Evolutionary conservation across 2,329 filamentous ascomycete species (phyloP), one percentile per base, ranked within the genome.

Genomic region (Blastomyces gilchristii): DNA sequence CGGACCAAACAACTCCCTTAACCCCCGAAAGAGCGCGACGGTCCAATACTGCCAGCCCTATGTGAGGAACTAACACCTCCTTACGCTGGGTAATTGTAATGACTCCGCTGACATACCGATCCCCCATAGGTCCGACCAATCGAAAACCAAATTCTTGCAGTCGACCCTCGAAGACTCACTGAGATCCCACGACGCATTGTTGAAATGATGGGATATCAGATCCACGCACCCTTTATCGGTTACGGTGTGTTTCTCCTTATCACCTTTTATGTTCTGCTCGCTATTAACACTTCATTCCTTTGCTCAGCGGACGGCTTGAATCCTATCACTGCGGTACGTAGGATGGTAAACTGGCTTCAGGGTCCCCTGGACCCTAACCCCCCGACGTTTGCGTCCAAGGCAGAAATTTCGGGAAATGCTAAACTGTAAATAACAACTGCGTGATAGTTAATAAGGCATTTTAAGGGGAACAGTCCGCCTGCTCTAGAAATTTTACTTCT

Each of bases 41-140:
- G 71, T 76, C n/a, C 75, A 77, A 67, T 77, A 76, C 67, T 77
- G 74, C 63, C 74, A 77, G 65, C 75, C 75, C 5, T 80, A 70
- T 60, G 66, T 68, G 59, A 39, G 66, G 52, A 16, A 11, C 5
- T 31, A 9, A 14, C 16, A 2, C 34, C 31, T 31, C 47, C 25
- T n/a, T 11, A 9, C n/a, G n/a, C n/a, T 22, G n/a, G n/a, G n/a
- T 22, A n/a, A 28, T 52, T 52, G 5, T 25, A 25, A 52, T 12
- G 25, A 52, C 11, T 14, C 12, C 14, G 25, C 49, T 52, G 25
- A 52, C 14, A 16, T 5, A 31, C 5, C 25, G 16, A 52, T 52
- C 12, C 41, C 5, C 31, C 16, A 45, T 16, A 69, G 66, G 70
- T 74, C 49, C 71, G 72, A 14, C 69, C 70, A 28, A 70, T 73